Evolutionary conservation across 1,284 basidiomycete species (phyloP), one percentile per base, ranked within the genome.

Genomic region (Puccinia triticina): DNA sequence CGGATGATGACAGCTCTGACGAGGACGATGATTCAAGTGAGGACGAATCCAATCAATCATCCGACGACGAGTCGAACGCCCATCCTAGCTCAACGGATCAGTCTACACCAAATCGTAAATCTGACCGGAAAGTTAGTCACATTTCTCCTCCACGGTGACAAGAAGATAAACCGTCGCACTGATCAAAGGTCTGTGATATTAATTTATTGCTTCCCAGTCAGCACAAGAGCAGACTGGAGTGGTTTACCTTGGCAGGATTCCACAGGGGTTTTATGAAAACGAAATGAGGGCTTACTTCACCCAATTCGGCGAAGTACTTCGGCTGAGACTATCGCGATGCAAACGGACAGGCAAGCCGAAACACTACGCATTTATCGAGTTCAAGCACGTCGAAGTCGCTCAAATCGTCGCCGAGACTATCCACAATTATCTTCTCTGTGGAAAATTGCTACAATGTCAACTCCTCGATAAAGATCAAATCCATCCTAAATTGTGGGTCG

Each of bases 381-480:
- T 99, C 87, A 91, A 92, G 83, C 95, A 94, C 53, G 90, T 91
- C 21, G 91, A 93, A 0, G 96, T 99, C 64, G 96, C 96, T 0
- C 89, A 94, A 86, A 98, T 99, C 84, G 97, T 98, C 14, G 93
- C 93, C 8, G 97, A 99, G 86, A 99, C 97, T 67, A 98, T 99
- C 96, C 91, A 99, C 90, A 98, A 98, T 89, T 99, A 98, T 88
- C 91, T 99, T 43, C 90, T 99, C 84, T 91, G 93, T 89, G 96
- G 96, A 3, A 94, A 97, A 85, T 92, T 99, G 84, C 89, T 99
- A 72, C 91, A 91, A 83, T 98, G 96, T 89, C 92, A 93, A 85
- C 88, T 94, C 82, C 91, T 97, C 81, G 93, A 95, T 29, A 91
- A 92, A 84, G 94, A 96, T 46, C 88, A 96, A 84, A 91, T 98